Base-by-base conservation (phyloP, 257 asterid species). In the Nicotiana tomentosiformis region DNA sequence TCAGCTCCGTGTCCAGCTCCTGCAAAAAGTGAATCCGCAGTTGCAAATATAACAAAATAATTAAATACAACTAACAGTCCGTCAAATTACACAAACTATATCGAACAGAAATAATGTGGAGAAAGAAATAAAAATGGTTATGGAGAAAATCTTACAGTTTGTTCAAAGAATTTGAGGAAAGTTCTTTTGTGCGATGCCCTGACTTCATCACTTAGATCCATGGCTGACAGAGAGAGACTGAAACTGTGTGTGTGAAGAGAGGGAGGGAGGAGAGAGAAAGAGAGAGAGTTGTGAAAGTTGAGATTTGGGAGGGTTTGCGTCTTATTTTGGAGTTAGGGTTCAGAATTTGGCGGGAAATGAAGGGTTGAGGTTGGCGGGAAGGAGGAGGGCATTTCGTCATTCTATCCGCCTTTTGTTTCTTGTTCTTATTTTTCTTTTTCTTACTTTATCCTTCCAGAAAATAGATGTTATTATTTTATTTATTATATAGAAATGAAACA, bases 191-290 rank as follows among this genome's bases (percentile, higher is more conserved):
- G 97, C 84, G 97, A 89, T 3, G 93, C 86, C 85, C 99, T 85
- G 12, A 90, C 90, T 72, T 92, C 98, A 30, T 95, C 99, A 89
- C 96, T 93, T 74, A 95, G 91, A 89, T 95, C 99, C 99, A 95
- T 93, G 0, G 80, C 60, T 46, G 37, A 46, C 20, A 20, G 20
- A 72, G 61, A 30, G 64, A 37, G 68, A 43, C 68, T 77, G 82
- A 15, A 39, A 56, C 64, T 20, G 77, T 78, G 68, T 35, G 55
- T 1, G 55, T 5, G 74, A 3, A 56, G 37, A 46, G 81, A 76
- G 83, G 29, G 64, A 56, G 53, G 61, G 80, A 9, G 61, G 3
- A 32, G 32, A 20, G 77, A 43, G 4, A 23, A 1, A 56, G 70
- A 30, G 3, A 7, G 62, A 8, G 46, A 64, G 46, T 55, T 35